A percentile compares a stretch with the other conserved stretches of the same genome.
Conservation (phyloP, 2,329 filamentous ascomycete species). For the Colletotrichum endophyticum region DNA sequence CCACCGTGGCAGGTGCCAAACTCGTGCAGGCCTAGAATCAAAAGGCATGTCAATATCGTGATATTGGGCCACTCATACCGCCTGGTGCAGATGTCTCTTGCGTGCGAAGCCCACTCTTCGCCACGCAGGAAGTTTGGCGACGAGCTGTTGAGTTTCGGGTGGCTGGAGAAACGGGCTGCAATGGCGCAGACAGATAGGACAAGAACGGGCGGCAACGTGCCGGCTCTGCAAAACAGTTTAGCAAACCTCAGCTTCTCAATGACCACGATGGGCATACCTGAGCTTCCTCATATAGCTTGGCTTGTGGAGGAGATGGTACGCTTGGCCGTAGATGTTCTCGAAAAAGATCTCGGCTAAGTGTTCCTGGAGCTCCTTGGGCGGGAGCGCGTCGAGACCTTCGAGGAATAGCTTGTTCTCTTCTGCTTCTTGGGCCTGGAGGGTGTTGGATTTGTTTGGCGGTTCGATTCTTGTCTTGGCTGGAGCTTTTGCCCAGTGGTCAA, state of each 20-base stretch:
- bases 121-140: constrained; percentile 81
- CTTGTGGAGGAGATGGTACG: constrained; percentile 93
- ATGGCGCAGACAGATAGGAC: constrained; percentile 94
- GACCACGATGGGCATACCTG: constrained; percentile 52
- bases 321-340: constrained; percentile 93
- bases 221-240: constrained; percentile 56
- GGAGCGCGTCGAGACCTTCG: constrained; percentile 84
- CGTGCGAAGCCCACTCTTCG: constrained; percentile 87
- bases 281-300: constrained; percentile 94
- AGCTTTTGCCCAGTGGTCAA: constrained; percentile 80
- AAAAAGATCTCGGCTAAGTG: constrained; percentile 96
- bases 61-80: constrained; percentile 96
- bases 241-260: constrained; percentile 4
- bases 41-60: constrained; percentile 88
- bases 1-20: constrained; percentile 97
- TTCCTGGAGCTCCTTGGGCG: constrained; percentile 86
- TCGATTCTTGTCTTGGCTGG: constrained; percentile 55
- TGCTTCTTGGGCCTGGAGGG: constrained; percentile 63
- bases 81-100: constrained; percentile 84
- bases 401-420: constrained; percentile 80
- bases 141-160: constrained; percentile 77
- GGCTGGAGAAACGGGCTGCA: constrained; percentile 91
- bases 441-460: constrained; percentile 54
- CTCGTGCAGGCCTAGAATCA: constrained; percentile 90
- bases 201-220: constrained; percentile 85